A percentile compares a stretch with the other conserved stretches of the same genome.
phyloP scores from a whole-genome alignment of 352 stramenopile species.

The Globisporangium echinulatum region DNA sequence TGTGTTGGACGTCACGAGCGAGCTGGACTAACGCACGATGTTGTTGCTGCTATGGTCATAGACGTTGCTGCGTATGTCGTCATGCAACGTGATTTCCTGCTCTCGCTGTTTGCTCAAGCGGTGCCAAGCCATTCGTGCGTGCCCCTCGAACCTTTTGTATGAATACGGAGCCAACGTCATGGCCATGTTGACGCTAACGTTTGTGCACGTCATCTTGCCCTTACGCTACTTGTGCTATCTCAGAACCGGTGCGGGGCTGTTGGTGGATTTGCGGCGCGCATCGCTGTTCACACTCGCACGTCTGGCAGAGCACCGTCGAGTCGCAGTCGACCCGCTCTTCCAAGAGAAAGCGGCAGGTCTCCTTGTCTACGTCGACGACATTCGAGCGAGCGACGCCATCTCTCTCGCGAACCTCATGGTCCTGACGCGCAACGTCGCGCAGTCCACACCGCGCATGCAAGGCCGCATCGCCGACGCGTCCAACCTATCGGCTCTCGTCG shows the following conservation, averaged over 20 bases:
- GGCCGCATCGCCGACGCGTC: conserved; percentile 17
- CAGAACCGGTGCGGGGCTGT: not conserved
- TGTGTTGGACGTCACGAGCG: too few relatives aligned
- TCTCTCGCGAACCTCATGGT: conserved; percentile 24
- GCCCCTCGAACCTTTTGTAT: too few relatives aligned
- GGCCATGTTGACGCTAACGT: too few relatives aligned
- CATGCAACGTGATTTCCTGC: conserved; percentile 7
- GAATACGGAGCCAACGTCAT: too few relatives aligned
- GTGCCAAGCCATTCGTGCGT: not conserved
- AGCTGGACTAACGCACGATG: not conserved
- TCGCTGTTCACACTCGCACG: conserved; percentile 25
- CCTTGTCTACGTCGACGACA: not conserved
- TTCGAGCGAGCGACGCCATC: not conserved
- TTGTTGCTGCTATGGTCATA: not conserved
- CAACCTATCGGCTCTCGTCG: conserved; percentile 3
- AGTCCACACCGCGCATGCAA: conserved; percentile 22
- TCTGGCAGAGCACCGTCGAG: conserved; percentile 17
- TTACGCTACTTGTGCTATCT: not conserved
- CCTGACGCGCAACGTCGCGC: conserved; percentile 17
- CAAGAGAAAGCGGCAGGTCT: conserved; percentile 25
- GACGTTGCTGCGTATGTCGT: conserved; percentile 8
- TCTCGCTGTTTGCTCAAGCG: conserved; percentile 6
- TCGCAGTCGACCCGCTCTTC: conserved; percentile 22
- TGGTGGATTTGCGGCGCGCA: conserved; percentile 17
- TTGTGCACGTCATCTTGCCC: not conserved